phyloP scores from a whole-genome alignment of 768 basidiomycete species.

The Russula griseocarnosa region DNA sequence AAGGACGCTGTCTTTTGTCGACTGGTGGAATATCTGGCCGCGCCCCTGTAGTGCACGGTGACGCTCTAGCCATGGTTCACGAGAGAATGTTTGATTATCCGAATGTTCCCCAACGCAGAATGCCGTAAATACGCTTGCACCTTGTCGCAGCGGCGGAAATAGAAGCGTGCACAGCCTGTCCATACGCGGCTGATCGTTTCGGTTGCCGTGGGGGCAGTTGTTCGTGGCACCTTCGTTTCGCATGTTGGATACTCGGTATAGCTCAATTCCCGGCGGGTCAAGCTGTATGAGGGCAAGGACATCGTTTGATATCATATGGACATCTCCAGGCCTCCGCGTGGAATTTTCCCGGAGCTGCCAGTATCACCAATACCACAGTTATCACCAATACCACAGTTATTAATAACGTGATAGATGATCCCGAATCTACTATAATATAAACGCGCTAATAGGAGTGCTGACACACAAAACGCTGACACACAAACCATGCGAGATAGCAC shows the following conservation, averaged over 20 bases:
- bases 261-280: neutral
- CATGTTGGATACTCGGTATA: neutral
- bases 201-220: neutral
- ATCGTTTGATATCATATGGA: conserved; percentile 11
- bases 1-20: neutral
- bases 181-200: neutral
- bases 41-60: neutral
- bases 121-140: neutral
- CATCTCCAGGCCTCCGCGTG: neutral
- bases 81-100: neutral
- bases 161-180: conserved; percentile 1
- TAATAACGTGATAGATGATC: neutral
- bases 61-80: neutral
- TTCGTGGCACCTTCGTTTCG: neutral
- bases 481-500: too few species aligned
- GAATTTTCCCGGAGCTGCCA: conserved; percentile 6
- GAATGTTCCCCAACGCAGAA: neutral
- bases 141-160: neutral
- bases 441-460: too few species aligned
- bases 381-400: too few species aligned
- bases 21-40: neutral
- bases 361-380: neutral
- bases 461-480: too few species aligned
- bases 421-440: too few species aligned
- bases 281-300: conserved; percentile 8